Conservation (phyloP, 202 grass and related monocot genomes). For the Zizania palustris region DNA sequence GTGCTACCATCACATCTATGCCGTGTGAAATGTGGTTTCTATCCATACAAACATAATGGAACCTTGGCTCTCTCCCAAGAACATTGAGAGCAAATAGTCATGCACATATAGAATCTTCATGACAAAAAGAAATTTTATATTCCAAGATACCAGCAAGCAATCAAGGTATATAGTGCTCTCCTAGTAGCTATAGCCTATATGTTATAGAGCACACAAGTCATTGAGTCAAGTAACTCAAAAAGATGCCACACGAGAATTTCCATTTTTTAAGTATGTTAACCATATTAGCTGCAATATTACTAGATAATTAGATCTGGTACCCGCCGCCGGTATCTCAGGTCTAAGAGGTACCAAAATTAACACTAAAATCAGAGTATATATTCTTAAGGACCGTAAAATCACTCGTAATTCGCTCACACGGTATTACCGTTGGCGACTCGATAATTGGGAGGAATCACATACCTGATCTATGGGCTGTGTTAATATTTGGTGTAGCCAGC, state of each 20-base stretch:
- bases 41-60: background rate
- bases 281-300: too few relatives aligned
- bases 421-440: background rate
- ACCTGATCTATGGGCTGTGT: background rate
- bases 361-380: too few relatives aligned
- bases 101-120: background rate
- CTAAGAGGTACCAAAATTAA: too few relatives aligned
- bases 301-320: too few relatives aligned
- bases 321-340: too few relatives aligned
- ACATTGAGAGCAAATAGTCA: background rate
- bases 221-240: background rate
- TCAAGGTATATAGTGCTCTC: background rate
- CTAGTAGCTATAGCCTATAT: background rate
- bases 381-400: too few relatives aligned
- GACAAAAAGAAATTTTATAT: constrained; percentile 10
- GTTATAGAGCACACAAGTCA: constrained; percentile 9
- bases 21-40: background rate
- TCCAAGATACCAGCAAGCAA: constrained; percentile 34
- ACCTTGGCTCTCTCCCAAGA: background rate
- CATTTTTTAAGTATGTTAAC: too few relatives aligned
- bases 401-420: too few relatives aligned
- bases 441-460: background rate
- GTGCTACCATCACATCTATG: background rate
- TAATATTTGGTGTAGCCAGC: background rate
- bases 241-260: background rate